Percentiles rank a stretch among this genome's conserved stretches.
phyloP scores from a whole-genome alignment of 768 basidiomycete genomes.

The Pleurotus djamor region DNA sequence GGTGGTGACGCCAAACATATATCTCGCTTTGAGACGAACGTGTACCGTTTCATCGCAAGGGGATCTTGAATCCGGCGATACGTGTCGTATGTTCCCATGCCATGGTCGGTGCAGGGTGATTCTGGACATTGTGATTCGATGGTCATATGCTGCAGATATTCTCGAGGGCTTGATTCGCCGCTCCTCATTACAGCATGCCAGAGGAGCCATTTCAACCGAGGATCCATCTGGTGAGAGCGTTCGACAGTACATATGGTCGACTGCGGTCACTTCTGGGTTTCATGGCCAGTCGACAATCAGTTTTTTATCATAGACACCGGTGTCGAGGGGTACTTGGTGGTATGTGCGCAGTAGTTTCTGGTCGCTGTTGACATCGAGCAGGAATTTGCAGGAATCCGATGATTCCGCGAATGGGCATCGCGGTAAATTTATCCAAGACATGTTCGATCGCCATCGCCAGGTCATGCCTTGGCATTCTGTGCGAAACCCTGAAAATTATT shows the following conservation, averaged over 20 bases:
- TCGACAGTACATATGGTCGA: neutral
- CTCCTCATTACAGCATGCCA: neutral
- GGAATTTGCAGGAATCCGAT: neutral
- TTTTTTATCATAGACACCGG: no score
- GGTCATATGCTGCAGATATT: neutral
- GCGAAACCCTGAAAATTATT: neutral
- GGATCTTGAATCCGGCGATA: neutral
- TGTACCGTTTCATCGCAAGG: neutral
- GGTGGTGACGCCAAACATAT: neutral
- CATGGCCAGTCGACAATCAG: no score
- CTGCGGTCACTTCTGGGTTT: no score
- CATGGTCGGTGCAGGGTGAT: neutral
- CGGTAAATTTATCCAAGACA: neutral
- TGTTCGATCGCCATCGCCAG: neutral
- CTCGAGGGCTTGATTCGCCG: neutral
- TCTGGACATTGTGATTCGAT: neutral
- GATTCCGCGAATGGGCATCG: neutral
- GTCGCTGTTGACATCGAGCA: no score
- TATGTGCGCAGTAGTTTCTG: neutral
- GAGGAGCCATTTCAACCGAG: neutral
- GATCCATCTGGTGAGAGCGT: neutral
- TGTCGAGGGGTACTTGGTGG: no score
- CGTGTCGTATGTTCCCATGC: neutral
- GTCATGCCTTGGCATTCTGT: neutral
- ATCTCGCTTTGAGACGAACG: neutral